Evolutionary conservation across 1,284 basidiomycete species (phyloP).

Genomic region (Rhodotorula sp.): DNA sequence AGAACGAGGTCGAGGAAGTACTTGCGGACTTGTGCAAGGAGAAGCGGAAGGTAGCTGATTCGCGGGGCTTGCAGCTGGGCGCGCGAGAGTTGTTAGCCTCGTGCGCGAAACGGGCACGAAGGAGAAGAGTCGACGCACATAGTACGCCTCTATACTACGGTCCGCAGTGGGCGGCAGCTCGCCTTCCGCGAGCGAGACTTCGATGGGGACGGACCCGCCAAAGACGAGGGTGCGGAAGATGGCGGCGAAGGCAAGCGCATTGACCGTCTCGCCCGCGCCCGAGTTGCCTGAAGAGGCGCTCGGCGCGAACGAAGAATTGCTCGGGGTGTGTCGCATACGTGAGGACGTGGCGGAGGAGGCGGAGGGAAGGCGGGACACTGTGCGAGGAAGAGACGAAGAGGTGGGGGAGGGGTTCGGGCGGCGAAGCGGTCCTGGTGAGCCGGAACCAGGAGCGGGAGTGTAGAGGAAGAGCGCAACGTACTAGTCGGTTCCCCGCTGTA

Average conservation of each 20-base stretch:
- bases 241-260: constrained; percentile 1
- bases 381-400: background rate
- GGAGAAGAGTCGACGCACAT: constrained; percentile 51
- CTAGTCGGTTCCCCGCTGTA: too few species aligned
- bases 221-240: constrained; percentile 77
- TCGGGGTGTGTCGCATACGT: background rate
- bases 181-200: constrained; percentile 77
- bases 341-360: background rate
- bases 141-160: constrained; percentile 80
- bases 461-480: too few species aligned
- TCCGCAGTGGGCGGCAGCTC: constrained; percentile 83
- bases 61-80: constrained; percentile 67
- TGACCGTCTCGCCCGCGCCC: background rate
- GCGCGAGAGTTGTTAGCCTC: constrained; percentile 11
- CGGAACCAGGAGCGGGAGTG: too few species aligned
- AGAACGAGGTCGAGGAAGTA: constrained; percentile 87
- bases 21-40: constrained; percentile 78
- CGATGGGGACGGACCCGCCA: constrained; percentile 81
- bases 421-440: too few species aligned
- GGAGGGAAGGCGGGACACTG: background rate
- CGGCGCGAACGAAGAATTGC: background rate
- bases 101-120: constrained; percentile 16
- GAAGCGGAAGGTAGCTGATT: constrained; percentile 84
- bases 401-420: background rate
- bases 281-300: constrained; percentile 1